Evolutionary conservation across 495 filamentous ascomycete genomes (phyloP).

Genomic region (Xylaria flabelliformis): DNA sequence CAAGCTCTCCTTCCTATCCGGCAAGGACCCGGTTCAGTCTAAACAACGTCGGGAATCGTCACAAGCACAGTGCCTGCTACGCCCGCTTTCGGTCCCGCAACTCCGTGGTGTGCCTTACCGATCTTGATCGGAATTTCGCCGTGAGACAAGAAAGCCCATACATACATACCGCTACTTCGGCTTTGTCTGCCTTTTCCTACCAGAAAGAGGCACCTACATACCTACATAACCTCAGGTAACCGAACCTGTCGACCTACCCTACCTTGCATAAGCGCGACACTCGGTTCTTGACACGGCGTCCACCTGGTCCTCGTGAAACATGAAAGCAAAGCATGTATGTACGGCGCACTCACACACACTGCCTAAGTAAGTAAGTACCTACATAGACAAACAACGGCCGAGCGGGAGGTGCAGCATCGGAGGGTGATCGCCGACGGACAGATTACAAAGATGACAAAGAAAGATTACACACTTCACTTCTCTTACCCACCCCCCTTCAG

Average conservation of each 20-base stretch:
- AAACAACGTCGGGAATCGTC: neutral
- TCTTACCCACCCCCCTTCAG: neutral
- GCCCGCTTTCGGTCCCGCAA: neutral
- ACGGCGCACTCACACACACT: neutral
- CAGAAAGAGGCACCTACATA: slow-evolving; percentile 11
- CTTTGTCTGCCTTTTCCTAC: neutral
- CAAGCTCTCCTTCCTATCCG: neutral
- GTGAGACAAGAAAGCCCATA: slow-evolving; percentile 24
- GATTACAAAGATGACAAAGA: neutral
- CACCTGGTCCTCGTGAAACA: slow-evolving; percentile 19
- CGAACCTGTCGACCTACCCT: slow-evolving; percentile 20
- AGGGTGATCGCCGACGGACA: slow-evolving; percentile 19
- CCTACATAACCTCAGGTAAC: slow-evolving; percentile 4
- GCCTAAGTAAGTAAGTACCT: neutral
- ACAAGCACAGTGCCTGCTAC: slow-evolving; percentile 4
- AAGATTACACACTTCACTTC: slow-evolving; percentile 2
- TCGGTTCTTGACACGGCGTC: slow-evolving; percentile 25
- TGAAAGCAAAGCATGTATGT: neutral
- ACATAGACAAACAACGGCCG: slow-evolving; percentile 2
- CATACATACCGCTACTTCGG: slow-evolving; percentile 22
- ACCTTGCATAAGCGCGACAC: slow-evolving; percentile 27
- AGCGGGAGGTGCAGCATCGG: slow-evolving; percentile 15
- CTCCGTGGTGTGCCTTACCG: slow-evolving; percentile 16
- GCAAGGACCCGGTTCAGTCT: neutral
- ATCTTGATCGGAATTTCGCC: slow-evolving; percentile 13